Base-by-base conservation (phyloP, 176 grass and related monocot species). In the Aechmea fasciata region DNA sequence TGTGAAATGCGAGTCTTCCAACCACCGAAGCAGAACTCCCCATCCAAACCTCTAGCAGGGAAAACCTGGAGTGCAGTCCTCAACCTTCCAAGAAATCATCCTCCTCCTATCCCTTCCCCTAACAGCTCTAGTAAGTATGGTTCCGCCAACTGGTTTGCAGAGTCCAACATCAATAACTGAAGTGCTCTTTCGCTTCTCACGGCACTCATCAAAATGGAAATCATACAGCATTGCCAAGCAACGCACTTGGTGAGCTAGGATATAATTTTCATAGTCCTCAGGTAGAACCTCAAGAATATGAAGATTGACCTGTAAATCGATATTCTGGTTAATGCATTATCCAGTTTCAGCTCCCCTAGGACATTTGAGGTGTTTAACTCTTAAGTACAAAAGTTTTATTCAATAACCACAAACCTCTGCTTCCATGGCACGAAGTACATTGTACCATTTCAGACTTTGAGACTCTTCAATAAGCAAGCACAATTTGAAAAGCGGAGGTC, bases 341-440 rank as follows among this genome's bases (percentile, higher is more conserved):
- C 33, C 33, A 41, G 33, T 41, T 41, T 41, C 33, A 41, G 72
- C 13, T 48, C 13, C 49, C 33, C 65, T 51, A 71, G 28, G 63
- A 64, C 72, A 9, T 49, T 1, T 13, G 10, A 29, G 17, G 67
- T 41, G 24, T 65, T 50, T 54, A 63, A 28, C 62, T 57, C 49
- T 51, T 6, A 50, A 52, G 53, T 48, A 48, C 2, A 62, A 54
- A 79, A 77, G n/a, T 3, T 66, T 6, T 11, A 22, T n/a, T 63
- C 53, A 47, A 61, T 47, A 9, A 50, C 53, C n/a, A 73, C 89
- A 79, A 79, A 99, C 94, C 94, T 99, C 89, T 25, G 86, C 82
- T 85, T 99, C 89, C 89, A 99, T 93, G 9, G 87, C 83, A 75
- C 87, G 84, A 69, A 99, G 84, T 49, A 90, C 89, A 79, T 90